These are phyloP conservation scores for Cryptococcus sp. DNA, from an alignment of 1,284 basidiomycete genomes.

Conservation along the genomic window DNA sequence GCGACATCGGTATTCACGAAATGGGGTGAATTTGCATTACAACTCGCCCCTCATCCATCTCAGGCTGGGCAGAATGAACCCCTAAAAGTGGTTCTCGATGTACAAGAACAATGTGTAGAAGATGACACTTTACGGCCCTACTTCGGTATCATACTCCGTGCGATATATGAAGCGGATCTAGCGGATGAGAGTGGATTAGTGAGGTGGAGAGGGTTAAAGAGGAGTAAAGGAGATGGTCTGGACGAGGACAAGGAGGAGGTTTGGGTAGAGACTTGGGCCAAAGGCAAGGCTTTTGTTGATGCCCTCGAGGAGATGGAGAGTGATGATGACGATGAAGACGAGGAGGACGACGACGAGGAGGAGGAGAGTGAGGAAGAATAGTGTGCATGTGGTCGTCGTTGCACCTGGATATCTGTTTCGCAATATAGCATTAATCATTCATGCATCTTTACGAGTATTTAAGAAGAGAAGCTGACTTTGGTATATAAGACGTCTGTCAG, in stretches of 20 bases:
- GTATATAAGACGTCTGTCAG: no score
- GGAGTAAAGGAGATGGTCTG: slow-evolving; percentile 38
- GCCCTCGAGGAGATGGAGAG: slow-evolving; percentile 45
- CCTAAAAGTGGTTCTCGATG: slow-evolving; percentile 27
- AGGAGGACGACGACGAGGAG: slow-evolving; percentile 21
- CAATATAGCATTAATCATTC: background rate
- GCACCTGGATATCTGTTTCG: no score
- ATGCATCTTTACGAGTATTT: no score
- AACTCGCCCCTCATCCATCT: slow-evolving; percentile 13
- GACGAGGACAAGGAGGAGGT: slow-evolving; percentile 30
- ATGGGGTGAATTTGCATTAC: slow-evolving; percentile 37
- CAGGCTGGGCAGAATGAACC: slow-evolving; percentile 4
- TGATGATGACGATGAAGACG: slow-evolving; percentile 38
- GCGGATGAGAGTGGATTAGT: slow-evolving; percentile 44
- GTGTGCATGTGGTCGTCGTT: no score
- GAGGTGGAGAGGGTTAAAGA: slow-evolving; percentile 43
- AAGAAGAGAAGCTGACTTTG: no score
- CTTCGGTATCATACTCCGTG: slow-evolving; percentile 44
- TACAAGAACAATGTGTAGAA: slow-evolving; percentile 24
- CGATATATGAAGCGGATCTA: slow-evolving; percentile 47
- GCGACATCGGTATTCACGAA: slow-evolving; percentile 31
- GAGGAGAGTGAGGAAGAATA: slow-evolving; percentile 16
- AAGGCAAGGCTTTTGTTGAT: slow-evolving; percentile 45
- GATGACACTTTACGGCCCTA: slow-evolving; percentile 24
- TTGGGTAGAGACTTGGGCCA: slow-evolving; percentile 32